A percentile compares a stretch with the other conserved stretches of the same genome.
These are phyloP conservation scores for Scutellaria galericulata DNA, from an alignment of 257 asterid genomes.

Conservation along the genomic window DNA sequence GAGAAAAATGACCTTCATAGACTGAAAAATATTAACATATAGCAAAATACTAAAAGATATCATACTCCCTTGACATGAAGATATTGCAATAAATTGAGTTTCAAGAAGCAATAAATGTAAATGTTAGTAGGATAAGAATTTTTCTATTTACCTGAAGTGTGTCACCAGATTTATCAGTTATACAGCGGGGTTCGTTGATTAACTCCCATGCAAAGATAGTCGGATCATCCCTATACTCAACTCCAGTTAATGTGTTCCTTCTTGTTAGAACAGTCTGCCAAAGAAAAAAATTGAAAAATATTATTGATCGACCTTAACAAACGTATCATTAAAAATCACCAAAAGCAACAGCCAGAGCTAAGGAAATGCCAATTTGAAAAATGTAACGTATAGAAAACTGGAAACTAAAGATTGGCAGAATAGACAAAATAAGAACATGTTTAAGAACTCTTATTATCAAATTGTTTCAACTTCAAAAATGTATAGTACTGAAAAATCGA, in stretches of 20 bases:
- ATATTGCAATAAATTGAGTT: background rate
- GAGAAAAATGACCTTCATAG: background rate
- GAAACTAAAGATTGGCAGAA: background rate
- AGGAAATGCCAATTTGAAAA: background rate
- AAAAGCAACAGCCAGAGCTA: constrained; percentile 2
- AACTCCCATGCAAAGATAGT: constrained; percentile 96
- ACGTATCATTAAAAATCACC: constrained; percentile 2
- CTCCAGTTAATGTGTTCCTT: constrained; percentile 83
- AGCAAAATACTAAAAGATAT: background rate
- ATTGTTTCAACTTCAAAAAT: background rate
- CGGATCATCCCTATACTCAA: constrained; percentile 89
- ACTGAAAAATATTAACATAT: background rate
- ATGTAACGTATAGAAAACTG: background rate
- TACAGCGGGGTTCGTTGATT: constrained; percentile 94
- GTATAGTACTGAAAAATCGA: background rate
- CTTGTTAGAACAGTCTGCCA: constrained; percentile 89
- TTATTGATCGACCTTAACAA: background rate
- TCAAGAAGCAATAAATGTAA: background rate
- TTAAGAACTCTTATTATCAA: background rate
- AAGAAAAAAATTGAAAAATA: constrained; percentile 5
- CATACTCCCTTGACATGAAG: constrained; percentile 9
- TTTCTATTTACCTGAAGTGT: constrained; percentile 78
- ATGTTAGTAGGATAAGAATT: constrained; percentile 11
- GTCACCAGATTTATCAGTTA: constrained; percentile 91
- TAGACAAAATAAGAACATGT: background rate